phyloP scores from a whole-genome alignment of 495 filamentous ascomycete species.

The Penicillium manginii region DNA sequence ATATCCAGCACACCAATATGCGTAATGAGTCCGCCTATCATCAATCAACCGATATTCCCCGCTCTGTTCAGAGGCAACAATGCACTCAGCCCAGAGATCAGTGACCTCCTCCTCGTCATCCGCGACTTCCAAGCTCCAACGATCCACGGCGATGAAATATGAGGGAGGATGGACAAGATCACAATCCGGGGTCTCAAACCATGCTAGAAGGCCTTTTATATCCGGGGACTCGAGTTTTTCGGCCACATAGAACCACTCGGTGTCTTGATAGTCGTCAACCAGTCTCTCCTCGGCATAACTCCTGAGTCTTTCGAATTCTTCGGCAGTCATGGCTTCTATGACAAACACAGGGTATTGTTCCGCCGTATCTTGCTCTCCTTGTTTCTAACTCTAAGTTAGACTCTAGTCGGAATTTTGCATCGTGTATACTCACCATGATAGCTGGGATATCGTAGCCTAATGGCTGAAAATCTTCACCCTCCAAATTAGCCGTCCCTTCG shows the following conservation, averaged over 20 bases:
- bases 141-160: slow-evolving; percentile 5
- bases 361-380: background rate
- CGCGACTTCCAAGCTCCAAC: background rate
- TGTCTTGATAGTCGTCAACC: background rate
- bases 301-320: slow-evolving; percentile 4
- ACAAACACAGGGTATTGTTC: background rate
- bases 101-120: background rate
- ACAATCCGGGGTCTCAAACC: slow-evolving; percentile 1
- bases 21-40: background rate
- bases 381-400: background rate
- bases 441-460: background rate
- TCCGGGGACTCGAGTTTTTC: slow-evolving; percentile 3
- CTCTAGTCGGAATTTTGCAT: background rate
- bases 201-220: slow-evolving; percentile 5
- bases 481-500: background rate
- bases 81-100: slow-evolving; percentile 1
- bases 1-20: background rate
- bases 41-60: background rate
- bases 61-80: background rate
- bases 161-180: background rate
- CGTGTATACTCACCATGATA: background rate
- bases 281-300: background rate
- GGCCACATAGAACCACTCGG: slow-evolving; percentile 3
- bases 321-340: slow-evolving; percentile 4
- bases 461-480: background rate